Evolutionary conservation across 75 land plant species (phyloP), one percentile per base, ranked within the genome.

Genomic region (Picea sitchensis): DNA sequence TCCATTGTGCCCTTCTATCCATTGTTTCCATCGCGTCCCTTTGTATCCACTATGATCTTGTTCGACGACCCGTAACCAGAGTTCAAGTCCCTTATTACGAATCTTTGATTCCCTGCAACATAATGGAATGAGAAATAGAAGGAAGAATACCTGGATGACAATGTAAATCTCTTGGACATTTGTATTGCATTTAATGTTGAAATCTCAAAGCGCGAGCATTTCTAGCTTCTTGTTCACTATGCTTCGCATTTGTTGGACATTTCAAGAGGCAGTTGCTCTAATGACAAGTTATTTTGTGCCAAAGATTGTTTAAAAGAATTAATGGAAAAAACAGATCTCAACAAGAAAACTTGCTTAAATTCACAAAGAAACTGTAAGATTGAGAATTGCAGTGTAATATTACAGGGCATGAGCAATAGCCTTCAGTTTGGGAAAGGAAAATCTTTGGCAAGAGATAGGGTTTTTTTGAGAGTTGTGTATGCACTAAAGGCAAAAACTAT

Each of bases 91-190:
- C 6, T 88, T 93, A 3, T n/a, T n/a, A 80, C 81, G 12, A 83
- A 90, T 44, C 89, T 93, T 58, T 82, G 85, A 69, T 86, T 90
- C 41, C 96, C 94, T 77, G 86, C 90, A 14, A 77, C 83, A 63
- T 88, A 90, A 26, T 87, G 94, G 90, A 92, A 93, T 63, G 87
- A 93, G 61, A 90, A 90, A 62, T 93, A 94, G 96, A 83, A 90
- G 47, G 89, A 91, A 77, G 80, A 86, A 7, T 93, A 93, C 76
- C 74, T 93, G 78, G 85, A 88, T 59, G 79, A 87, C 78, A 91
- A 87, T 80, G 84, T 92, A 51, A 93, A 90, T 69, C 73, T 93
- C 58, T 89, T 91, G 34, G 96, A 93, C 68, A 80, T 91, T 47
- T 91, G 90, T 69, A 88, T 83, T 76, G 90, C 85, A 58, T 82